phyloP scores from a whole-genome alignment of 495 filamentous ascomycete genomes.

The Astrocystis sublimbata region DNA sequence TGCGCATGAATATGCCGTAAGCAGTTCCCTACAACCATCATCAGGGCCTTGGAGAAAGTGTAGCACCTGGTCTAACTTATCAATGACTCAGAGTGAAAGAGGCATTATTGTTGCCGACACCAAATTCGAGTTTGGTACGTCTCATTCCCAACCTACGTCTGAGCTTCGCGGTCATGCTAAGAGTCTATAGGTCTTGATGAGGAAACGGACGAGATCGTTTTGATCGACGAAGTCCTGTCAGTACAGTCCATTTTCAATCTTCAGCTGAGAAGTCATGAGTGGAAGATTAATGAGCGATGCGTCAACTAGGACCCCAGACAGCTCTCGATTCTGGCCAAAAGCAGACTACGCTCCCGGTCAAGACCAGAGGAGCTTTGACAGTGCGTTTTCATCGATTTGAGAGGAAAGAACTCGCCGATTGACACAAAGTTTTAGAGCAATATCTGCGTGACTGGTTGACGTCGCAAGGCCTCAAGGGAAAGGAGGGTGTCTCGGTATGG shows the following conservation, averaged over 20 bases:
- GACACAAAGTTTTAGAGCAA: conserved; percentile 61
- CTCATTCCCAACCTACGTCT: not conserved
- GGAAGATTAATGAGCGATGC: conserved; percentile 4
- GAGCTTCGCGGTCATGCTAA: not conserved
- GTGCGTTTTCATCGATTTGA: not conserved
- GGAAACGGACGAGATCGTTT: conserved; percentile 71
- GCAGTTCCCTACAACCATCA: conserved; percentile 37
- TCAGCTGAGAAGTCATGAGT: not conserved
- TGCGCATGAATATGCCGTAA: conserved; percentile 71
- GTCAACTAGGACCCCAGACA: conserved; percentile 53
- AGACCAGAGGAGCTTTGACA: conserved; percentile 69
- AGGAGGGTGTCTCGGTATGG: conserved; percentile 63
- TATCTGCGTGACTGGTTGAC: conserved; percentile 85
- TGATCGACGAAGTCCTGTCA: conserved; percentile 84
- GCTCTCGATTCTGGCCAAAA: conserved; percentile 85
- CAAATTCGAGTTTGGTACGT: conserved; percentile 57
- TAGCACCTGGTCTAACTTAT: not conserved
- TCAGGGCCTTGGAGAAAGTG: not conserved
- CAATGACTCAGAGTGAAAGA: conserved; percentile 7
- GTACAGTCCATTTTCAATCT: conserved; percentile 25
- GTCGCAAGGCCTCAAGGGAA: conserved; percentile 65
- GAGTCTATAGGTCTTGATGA: conserved; percentile 59
- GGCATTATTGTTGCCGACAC: conserved; percentile 49
- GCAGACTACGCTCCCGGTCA: conserved; percentile 61
- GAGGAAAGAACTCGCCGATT: not conserved